These are phyloP conservation scores for Pestalotiopsis sp. DNA, from an alignment of 2,329 filamentous ascomycete genomes.

Conservation along the genomic window DNA sequence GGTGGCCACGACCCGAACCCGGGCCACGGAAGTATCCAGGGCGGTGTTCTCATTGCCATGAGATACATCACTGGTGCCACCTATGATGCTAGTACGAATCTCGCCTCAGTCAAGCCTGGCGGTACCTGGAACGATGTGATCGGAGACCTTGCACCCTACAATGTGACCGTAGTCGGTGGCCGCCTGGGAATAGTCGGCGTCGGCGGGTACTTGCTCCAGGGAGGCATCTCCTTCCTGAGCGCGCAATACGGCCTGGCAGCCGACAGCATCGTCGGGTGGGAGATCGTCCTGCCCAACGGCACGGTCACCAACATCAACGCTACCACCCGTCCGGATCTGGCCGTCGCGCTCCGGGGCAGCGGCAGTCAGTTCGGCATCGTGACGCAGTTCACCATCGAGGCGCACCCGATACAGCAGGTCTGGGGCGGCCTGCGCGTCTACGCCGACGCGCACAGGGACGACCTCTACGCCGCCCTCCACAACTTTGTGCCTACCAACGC, in stretches of 20 bases:
- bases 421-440: conserved; percentile 38
- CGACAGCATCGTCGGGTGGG: conserved; percentile 27
- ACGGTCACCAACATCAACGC: conserved; percentile 26
- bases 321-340: conserved; percentile 21
- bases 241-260: conserved; percentile 27
- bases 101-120: conserved; percentile 38
- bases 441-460: conserved; percentile 21
- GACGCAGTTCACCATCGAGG: conserved; percentile 30
- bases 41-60: conserved; percentile 37
- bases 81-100: conserved; percentile 30
- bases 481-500: conserved; percentile 27
- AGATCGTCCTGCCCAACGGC: conserved; percentile 25
- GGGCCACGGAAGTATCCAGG: conserved; percentile 32
- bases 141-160: conserved; percentile 29
- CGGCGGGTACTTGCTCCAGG: conserved; percentile 27
- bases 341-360: conserved; percentile 27
- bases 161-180: conserved; percentile 34
- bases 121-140: conserved; percentile 40
- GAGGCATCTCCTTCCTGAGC: conserved; percentile 29
- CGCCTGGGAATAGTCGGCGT: conserved; percentile 29
- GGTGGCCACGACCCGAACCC: conserved; percentile 39
- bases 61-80: conserved; percentile 33
- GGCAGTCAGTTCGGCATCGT: conserved; percentile 33
- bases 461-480: conserved; percentile 31
- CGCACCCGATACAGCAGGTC: conserved; percentile 30